Conservation (phyloP, 805 yeast genomes). For the Kluyveromyces lactis region DNA sequence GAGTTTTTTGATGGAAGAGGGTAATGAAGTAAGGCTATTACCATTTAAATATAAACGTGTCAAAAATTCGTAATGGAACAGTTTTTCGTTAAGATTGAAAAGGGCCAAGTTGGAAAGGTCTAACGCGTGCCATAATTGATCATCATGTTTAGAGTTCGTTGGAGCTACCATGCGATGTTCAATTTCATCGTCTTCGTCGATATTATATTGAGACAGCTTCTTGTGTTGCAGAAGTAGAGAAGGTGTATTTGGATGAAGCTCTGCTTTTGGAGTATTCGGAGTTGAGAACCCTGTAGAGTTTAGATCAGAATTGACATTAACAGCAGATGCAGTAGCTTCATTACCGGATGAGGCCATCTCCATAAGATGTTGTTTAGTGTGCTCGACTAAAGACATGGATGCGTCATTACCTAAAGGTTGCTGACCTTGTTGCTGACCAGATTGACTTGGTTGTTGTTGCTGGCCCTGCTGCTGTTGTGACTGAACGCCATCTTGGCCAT, state of each 20-base stretch:
- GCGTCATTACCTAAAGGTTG: slow-evolving; percentile 8
- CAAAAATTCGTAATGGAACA: slow-evolving; percentile 75
- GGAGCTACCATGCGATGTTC: slow-evolving; percentile 19
- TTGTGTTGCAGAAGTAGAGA: slow-evolving; percentile 31
- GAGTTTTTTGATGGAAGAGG: slow-evolving; percentile 58
- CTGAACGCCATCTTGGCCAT: slow-evolving; percentile 2
- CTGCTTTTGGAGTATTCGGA: slow-evolving; percentile 27
- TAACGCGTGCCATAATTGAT: slow-evolving; percentile 89
- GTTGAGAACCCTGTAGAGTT: slow-evolving; percentile 24
- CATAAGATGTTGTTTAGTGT: slow-evolving; percentile 25
- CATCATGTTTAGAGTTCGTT: slow-evolving; percentile 33
- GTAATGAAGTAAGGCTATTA: slow-evolving; percentile 63
- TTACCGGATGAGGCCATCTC: slow-evolving; percentile 16
- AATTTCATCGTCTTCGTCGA: slow-evolving; percentile 49
- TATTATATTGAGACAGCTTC: slow-evolving; percentile 33
- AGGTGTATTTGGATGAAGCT: slow-evolving; percentile 22
- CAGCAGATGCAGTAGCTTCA: neutral
- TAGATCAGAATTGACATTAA: slow-evolving; percentile 5
- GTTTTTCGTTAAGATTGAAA: slow-evolving; percentile 54
- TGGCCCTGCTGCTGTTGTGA: slow-evolving; percentile 9
- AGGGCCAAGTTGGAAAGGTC: slow-evolving; percentile 90
- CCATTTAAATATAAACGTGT: slow-evolving; percentile 84
- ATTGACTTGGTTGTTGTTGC: neutral
- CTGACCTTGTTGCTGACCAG: slow-evolving; percentile 3
- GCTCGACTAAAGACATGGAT: slow-evolving; percentile 27